phyloP scores from a whole-genome alignment of 805 yeast genomes.

The Starmerella vitae region DNA sequence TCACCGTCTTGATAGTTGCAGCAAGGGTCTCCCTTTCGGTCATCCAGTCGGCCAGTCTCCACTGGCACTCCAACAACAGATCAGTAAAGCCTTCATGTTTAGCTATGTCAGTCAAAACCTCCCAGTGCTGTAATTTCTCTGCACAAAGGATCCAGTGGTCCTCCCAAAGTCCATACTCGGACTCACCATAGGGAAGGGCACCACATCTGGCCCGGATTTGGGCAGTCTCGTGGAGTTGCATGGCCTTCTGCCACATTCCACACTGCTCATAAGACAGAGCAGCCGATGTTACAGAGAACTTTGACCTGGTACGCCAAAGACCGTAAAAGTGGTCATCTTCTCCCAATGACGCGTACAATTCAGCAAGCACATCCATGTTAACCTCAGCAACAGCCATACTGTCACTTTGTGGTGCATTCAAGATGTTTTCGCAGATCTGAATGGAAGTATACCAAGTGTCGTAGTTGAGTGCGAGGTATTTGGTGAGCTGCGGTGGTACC shows the following conservation, averaged over 20 bases:
- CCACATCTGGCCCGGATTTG: constrained; percentile 95
- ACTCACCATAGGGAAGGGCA: constrained; percentile 84
- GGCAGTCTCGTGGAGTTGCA: constrained; percentile 87
- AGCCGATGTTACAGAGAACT: constrained; percentile 81
- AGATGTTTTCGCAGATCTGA: constrained; percentile 63
- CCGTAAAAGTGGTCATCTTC: constrained; percentile 98
- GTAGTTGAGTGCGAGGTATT: constrained; percentile 73
- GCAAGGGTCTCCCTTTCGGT: constrained; percentile 89
- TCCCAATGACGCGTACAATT: constrained; percentile 72
- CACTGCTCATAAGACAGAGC: constrained; percentile 91
- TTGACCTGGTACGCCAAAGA: constrained; percentile 91
- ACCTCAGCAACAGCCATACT: constrained; percentile 68
- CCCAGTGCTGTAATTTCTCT: constrained; percentile 96
- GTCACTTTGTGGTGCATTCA: constrained; percentile 44
- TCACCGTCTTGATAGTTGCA: constrained; percentile 84
- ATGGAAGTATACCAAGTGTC: constrained; percentile 87
- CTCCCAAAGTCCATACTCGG: constrained; percentile 94
- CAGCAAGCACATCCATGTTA: constrained; percentile 79
- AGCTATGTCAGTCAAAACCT: constrained; percentile 85
- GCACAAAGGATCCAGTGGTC: constrained; percentile 98
- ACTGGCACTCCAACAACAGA: constrained; percentile 89
- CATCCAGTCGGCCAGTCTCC: constrained; percentile 98
- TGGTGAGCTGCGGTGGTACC: constrained; percentile 86
- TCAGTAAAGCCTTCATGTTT: constrained; percentile 97
- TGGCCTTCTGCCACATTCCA: constrained; percentile 89